Evolutionary conservation across 768 basidiomycete genomes (phyloP), one percentile per base, ranked within the genome.

Genomic region (Tricholoma hemisulphureum): DNA sequence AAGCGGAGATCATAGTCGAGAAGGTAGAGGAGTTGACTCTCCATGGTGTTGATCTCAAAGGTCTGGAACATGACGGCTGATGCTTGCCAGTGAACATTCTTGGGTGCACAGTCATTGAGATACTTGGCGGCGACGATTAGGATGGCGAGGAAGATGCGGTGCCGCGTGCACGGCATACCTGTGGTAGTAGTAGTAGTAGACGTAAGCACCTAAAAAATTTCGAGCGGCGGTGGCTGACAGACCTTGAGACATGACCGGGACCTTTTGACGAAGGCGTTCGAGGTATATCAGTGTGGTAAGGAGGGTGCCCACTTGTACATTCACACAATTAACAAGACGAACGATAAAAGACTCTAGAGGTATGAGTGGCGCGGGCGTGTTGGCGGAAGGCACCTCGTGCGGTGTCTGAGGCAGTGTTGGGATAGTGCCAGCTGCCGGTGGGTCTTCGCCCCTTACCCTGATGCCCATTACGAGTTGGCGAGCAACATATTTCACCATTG

Each of bases 81-180:
- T 49, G 75, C 75, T 56, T 88, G 83, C 96, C 96, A 99, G 77
- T 97, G 91, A 70, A 82, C 82, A 77, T 98, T 99, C 81, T 95
- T 96, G 3, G 93, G 93, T 45, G 89, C 89, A n/a, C 90, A 89
- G 73, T 95, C 93, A 73, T 99, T 97, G 68, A 98, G 85, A 73
- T 98, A 98, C 76, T 99, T 99, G 61, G 94, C 89, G 21, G 96
- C 87, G 39, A 93, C 90, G 73, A 99, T 98, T 65, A 99, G 88
- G 1, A 91, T 88, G 21, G 96, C 96, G 64, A 99, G 83, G 75
- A 99, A 98, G 53, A 99, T 89, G 49, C 96, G 88, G 69, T 98
- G 96, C 32, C 93, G 85, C 20, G 96, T 96, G 72, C 94, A 97
- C 21, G 89, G 83, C 79, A 94, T 87, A 49, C 78, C 79, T 94